phyloP scores from a whole-genome alignment of 768 basidiomycete species.

The Boletus rufocinnamomeus region DNA sequence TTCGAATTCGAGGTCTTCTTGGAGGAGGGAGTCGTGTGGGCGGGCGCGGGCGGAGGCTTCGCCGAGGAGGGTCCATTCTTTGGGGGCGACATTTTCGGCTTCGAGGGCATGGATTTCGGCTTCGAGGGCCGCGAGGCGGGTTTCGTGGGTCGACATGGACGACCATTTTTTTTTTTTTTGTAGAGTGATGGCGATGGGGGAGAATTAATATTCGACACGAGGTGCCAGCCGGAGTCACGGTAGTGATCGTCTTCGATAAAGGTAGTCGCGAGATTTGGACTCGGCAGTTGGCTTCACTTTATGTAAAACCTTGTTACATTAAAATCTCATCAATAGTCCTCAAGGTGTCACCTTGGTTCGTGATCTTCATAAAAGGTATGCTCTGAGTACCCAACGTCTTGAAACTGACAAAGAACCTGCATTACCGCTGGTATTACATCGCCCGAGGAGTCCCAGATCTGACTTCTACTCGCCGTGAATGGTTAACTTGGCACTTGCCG shows the following conservation, averaged over 20 bases:
- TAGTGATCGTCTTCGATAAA: too few relatives aligned
- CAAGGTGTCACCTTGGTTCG: too few relatives aligned
- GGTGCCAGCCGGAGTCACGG: too few relatives aligned
- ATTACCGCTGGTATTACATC: neutral
- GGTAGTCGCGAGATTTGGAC: too few relatives aligned
- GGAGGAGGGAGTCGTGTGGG: too few relatives aligned
- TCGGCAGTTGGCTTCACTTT: too few relatives aligned
- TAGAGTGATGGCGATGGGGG: neutral
- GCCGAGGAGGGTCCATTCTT: constrained; percentile 92
- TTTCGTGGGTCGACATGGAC: constrained; percentile 53
- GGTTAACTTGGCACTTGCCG: neutral
- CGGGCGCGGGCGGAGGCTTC: constrained; percentile 82
- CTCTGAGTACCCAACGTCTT: neutral
- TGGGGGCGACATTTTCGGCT: constrained; percentile 80
- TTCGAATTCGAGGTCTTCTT: too few relatives aligned
- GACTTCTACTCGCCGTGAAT: neutral
- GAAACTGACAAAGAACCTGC: neutral
- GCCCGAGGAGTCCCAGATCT: neutral
- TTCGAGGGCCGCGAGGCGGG: constrained; percentile 68
- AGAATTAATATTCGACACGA: too few relatives aligned
- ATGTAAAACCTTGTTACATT: too few relatives aligned
- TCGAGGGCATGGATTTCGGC: constrained; percentile 84
- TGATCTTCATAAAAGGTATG: neutral
- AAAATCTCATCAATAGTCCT: too few relatives aligned
- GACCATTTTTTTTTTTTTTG: too few relatives aligned